phyloP scores from a whole-genome alignment of 163 green algal genomes.

The Chlorella variabilis region DNA sequence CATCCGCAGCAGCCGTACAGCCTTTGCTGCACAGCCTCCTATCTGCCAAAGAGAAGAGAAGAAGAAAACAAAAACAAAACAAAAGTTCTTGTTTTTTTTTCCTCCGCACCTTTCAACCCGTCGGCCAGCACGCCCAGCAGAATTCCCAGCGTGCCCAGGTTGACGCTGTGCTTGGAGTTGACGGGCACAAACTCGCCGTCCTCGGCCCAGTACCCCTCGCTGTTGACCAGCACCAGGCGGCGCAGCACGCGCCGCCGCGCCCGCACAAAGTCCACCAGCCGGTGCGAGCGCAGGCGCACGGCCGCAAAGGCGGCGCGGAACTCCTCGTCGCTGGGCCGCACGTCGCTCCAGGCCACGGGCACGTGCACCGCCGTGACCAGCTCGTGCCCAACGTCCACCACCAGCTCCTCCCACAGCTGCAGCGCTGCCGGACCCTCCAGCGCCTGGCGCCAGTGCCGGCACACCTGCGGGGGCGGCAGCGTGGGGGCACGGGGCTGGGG shows the following conservation, averaged over 20 bases:
- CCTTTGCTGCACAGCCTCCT: too few species aligned
- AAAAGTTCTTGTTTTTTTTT: too few species aligned
- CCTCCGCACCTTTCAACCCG: conserved; percentile 42
- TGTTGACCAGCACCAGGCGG: conserved; percentile 59
- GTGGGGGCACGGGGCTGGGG: too few species aligned
- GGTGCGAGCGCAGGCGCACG: conserved; percentile 38
- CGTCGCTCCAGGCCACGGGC: conserved; percentile 64
- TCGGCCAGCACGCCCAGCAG: conserved; percentile 55
- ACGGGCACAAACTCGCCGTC: conserved; percentile 67
- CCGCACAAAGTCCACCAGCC: conserved; percentile 63
- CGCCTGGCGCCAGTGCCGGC: conserved; percentile 57
- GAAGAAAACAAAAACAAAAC: too few species aligned
- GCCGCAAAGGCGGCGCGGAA: conserved; percentile 45
- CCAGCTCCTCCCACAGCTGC: conserved; percentile 53
- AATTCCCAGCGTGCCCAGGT: conserved; percentile 57
- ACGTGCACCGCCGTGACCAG: conserved; percentile 72
- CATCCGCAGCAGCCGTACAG: too few species aligned
- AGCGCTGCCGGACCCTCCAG: conserved; percentile 48
- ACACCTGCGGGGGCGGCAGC: conserved; percentile 62
- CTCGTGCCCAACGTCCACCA: conserved; percentile 73
- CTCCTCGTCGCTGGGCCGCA: conserved; percentile 57
- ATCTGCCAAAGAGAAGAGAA: too few species aligned
- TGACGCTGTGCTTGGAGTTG: conserved; percentile 62
- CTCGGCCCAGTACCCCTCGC: conserved; percentile 60
- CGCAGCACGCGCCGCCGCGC: conserved; percentile 38